A percentile compares a stretch with the other conserved stretches of the same genome.
These are phyloP conservation scores for Domatiomyces catenatus DNA, from an alignment of 2,329 filamentous ascomycete species.

Conservation along the genomic window DNA sequence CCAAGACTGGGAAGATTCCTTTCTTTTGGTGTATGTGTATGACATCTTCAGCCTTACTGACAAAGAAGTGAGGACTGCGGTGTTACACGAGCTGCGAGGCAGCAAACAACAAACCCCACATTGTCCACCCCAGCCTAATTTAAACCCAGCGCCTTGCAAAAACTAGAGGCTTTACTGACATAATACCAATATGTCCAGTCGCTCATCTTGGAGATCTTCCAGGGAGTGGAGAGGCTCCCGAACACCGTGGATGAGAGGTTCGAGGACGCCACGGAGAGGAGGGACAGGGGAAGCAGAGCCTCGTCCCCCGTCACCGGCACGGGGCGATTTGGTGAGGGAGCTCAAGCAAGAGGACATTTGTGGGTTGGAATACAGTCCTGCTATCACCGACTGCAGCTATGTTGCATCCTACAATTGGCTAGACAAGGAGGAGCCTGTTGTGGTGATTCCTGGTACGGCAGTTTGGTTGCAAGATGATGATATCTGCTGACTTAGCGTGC, in stretches of 20 bases:
- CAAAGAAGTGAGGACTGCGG: no score
- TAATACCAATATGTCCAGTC: background rate
- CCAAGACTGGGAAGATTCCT: no score
- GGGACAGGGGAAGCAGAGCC: background rate
- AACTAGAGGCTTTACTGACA: background rate
- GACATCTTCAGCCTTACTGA: no score
- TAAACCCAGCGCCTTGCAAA: background rate
- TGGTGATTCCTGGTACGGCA: constrained; percentile 32
- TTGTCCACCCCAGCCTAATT: no score
- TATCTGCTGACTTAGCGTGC: background rate
- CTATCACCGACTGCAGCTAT: constrained; percentile 28
- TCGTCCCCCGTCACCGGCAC: background rate
- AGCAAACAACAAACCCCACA: no score
- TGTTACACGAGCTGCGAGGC: no score
- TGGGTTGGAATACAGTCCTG: constrained; percentile 5
- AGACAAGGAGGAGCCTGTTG: constrained; percentile 21
- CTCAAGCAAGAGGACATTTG: constrained; percentile 1
- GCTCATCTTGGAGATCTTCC: background rate
- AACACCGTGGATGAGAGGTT: background rate
- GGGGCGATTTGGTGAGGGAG: constrained; percentile 1
- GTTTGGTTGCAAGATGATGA: constrained; percentile 1
- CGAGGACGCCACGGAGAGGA: background rate
- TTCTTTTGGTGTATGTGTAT: no score
- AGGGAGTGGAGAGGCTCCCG: background rate
- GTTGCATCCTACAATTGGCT: constrained; percentile 41